Base-by-base conservation (phyloP, 2,329 filamentous ascomycete genomes). In the Calonectria pseudoturangicola region DNA sequence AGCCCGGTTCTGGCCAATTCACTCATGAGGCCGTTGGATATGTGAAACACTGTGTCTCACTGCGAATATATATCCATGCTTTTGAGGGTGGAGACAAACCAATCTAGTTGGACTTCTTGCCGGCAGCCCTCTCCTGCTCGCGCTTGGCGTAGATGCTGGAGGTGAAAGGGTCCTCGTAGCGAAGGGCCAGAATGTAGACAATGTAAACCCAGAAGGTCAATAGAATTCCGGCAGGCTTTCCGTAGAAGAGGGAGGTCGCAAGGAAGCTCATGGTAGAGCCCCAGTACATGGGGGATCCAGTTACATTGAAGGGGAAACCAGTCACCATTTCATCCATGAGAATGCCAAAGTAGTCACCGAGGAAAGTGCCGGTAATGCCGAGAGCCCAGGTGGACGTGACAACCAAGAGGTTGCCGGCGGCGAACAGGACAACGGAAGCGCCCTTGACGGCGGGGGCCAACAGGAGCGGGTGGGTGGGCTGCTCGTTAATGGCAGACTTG, bases 321-420 rank as follows among this genome's bases (percentile, higher is more conserved):
- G 95, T 98, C 66, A 99, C 96, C 80, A 96, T 96, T 78, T 93
- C 88, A 83, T 98, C 96, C 95, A 98, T 98, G 77, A 99, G 89
- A 83, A 98, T 98, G 79, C 97, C 97, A 83, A 98, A 99, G 89
- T 99, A 99, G 87, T 99, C 97, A 79, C 97, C 97, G 43, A 99
- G 89, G 83, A 98, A 99, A 45, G 97, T 99, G 75, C 97, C 97
- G 0, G 95, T 98, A 81, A 99, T 92, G 71, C 97, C 97, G 48
- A 99, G 92, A 41, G 93, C 94, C 92, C 92, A 98, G 86, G 98
- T 98, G 73, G 94, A 97, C 41, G 93, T 93, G 64, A 98, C 80
- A 63, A 99, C 97, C 43, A 99, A 91, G 65, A 93, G 85, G 84
- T 98, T 98, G 71, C 97, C 97, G 45, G 87, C 82, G 33, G 89